Percentiles rank a stretch among this genome's conserved stretches.
phyloP scores from a whole-genome alignment of 2,329 filamentous ascomycete species.

The Fusarium pseudograminearum region DNA sequence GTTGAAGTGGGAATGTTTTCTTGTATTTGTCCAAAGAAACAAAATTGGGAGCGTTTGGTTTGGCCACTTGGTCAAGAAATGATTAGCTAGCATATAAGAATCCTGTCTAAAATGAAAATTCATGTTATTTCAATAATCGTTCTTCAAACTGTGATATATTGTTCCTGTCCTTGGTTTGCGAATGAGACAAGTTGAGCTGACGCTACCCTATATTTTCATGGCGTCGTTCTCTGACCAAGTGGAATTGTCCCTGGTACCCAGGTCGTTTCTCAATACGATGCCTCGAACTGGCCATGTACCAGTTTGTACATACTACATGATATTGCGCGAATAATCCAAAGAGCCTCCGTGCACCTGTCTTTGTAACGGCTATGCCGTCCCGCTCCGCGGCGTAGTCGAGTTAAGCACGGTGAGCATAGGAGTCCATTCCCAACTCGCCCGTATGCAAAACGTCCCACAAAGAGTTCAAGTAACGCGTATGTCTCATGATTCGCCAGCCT shows the following conservation, averaged over 20 bases:
- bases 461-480: slow-evolving; percentile 36
- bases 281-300: background rate
- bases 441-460: slow-evolving; percentile 41
- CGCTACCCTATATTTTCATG: background rate
- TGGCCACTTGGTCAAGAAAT: background rate
- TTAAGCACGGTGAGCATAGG: slow-evolving; percentile 40
- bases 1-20: slow-evolving; percentile 27
- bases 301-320: background rate
- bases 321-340: slow-evolving; percentile 40
- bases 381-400: slow-evolving; percentile 35
- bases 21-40: background rate
- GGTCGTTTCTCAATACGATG: background rate
- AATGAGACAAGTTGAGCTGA: background rate
- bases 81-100: background rate
- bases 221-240: background rate
- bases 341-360: slow-evolving; percentile 6
- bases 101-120: background rate
- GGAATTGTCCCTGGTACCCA: background rate
- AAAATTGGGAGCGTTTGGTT: slow-evolving; percentile 11
- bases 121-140: too few species aligned
- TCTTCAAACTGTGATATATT: background rate
- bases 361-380: slow-evolving; percentile 36
- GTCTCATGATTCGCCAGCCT: slow-evolving; percentile 41
- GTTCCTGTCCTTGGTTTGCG: background rate
- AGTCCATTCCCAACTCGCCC: slow-evolving; percentile 16